These are phyloP conservation scores for Aspergillus sp. DNA, from an alignment of 2,329 filamentous ascomycete species.

Conservation along the genomic window DNA sequence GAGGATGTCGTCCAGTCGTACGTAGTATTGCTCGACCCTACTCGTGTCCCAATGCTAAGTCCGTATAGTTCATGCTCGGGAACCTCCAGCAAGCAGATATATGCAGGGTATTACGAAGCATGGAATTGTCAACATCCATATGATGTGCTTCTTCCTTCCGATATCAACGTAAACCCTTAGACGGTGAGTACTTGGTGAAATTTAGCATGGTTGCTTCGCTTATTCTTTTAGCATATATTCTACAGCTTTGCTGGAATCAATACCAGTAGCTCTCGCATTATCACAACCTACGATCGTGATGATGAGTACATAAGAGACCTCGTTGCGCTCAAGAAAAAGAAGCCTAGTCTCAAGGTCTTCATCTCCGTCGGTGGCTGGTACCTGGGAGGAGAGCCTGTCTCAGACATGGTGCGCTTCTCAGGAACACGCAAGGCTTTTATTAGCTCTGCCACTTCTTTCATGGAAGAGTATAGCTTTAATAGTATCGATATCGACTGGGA, in stretches of 20 bases:
- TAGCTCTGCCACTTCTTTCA: slow-evolving; percentile 7
- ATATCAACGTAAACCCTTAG: slow-evolving; percentile 12
- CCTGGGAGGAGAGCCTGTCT: slow-evolving; percentile 11
- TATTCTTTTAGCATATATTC: slow-evolving; percentile 7
- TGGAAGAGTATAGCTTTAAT: slow-evolving; percentile 17
- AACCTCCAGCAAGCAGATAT: slow-evolving; percentile 6
- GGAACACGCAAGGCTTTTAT: slow-evolving; percentile 12
- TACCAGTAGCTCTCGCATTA: neutral
- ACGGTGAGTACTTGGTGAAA: slow-evolving; percentile 3
- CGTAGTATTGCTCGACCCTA: too few species aligned
- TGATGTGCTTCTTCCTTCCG: slow-evolving; percentile 4
- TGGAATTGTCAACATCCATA: slow-evolving; percentile 9
- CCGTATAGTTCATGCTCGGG: slow-evolving; percentile 5
- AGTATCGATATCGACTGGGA: slow-evolving; percentile 22
- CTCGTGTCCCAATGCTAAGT: too few species aligned
- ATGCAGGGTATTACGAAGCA: slow-evolving; percentile 16
- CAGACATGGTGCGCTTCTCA: slow-evolving; percentile 9
- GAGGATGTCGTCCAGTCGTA: too few species aligned
- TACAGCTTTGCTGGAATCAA: slow-evolving; percentile 10
- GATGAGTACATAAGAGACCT: slow-evolving; percentile 2
- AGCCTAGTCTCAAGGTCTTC: slow-evolving; percentile 11
- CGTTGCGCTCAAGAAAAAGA: slow-evolving; percentile 11
- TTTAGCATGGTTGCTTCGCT: neutral
- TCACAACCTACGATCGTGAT: slow-evolving; percentile 3
- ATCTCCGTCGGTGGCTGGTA: slow-evolving; percentile 19